These are phyloP conservation scores for Prunus davidiana DNA, from an alignment of 306 rosid species.

Conservation along the genomic window DNA sequence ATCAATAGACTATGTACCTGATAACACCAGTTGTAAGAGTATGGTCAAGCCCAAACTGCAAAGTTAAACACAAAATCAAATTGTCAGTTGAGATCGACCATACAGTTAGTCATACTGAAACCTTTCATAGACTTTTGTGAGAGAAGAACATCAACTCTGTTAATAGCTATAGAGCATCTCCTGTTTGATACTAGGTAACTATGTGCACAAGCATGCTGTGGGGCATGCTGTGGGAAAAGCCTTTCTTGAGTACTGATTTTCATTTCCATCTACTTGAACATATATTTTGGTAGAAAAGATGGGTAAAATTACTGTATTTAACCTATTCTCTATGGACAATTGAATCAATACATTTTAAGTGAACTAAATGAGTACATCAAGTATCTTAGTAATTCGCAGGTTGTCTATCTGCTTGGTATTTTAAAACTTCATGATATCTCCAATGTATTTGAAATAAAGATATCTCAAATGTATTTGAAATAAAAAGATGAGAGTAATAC, in stretches of 20 bases:
- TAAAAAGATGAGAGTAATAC: neutral
- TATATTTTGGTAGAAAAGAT: neutral
- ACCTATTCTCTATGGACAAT: neutral
- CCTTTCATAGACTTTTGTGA: neutral
- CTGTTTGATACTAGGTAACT: too few species aligned
- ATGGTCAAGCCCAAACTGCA: slow-evolving; percentile 99
- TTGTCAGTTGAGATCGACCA: slow-evolving; percentile 11
- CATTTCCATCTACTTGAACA: neutral
- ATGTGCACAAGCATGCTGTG: too few species aligned
- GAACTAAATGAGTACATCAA: neutral
- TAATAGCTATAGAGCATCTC: too few species aligned
- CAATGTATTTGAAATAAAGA: neutral
- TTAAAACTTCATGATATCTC: too few species aligned
- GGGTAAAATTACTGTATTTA: neutral
- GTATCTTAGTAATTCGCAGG: too few species aligned
- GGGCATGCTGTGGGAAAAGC: too few species aligned
- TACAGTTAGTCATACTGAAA: slow-evolving; percentile 2
- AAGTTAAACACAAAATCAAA: slow-evolving; percentile 13
- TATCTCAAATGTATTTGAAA: neutral
- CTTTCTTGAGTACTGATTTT: too few species aligned
- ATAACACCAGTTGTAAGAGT: slow-evolving; percentile 95
- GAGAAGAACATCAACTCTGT: neutral
- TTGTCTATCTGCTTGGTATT: too few species aligned
- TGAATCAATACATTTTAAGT: too few species aligned
- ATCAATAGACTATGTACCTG: slow-evolving; percentile 46